phyloP scores from a whole-genome alignment of 1,284 basidiomycete genomes.

The Austroboletus rostrupii region DNA sequence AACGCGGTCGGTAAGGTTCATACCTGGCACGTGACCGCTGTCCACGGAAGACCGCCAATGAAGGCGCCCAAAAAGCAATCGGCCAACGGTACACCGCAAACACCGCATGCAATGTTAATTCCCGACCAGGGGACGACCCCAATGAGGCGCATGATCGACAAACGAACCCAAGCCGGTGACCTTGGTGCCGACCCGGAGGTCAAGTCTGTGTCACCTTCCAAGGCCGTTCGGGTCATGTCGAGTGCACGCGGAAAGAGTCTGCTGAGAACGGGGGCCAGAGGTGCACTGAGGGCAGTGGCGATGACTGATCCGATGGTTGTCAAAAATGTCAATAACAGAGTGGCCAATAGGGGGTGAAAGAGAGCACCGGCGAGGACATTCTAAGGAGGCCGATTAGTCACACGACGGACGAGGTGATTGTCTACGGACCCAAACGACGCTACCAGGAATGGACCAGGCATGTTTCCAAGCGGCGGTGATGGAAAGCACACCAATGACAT shows the following conservation, averaged over 20 bases:
- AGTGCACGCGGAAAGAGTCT: conserved; percentile 79
- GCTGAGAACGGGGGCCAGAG: conserved; percentile 79
- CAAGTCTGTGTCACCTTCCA: conserved; percentile 50
- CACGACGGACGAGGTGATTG: conserved; percentile 2
- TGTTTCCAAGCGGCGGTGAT: conserved; percentile 91
- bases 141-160: conserved; percentile 81
- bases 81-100: conserved; percentile 71
- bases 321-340: conserved; percentile 73
- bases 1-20: conserved; percentile 22
- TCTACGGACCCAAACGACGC: conserved; percentile 71
- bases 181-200: conserved; percentile 33
- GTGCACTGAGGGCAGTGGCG: conserved; percentile 74
- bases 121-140: conserved; percentile 93
- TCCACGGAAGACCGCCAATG: conserved; percentile 81
- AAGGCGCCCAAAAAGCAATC: conserved; percentile 80
- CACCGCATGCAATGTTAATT: conserved; percentile 90
- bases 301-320: conserved; percentile 83
- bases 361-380: conserved; percentile 88
- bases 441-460: conserved; percentile 90
- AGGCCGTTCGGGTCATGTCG: conserved; percentile 69
- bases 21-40: conserved; percentile 81
- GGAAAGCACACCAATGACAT: conserved; percentile 78
- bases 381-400: conserved; percentile 37
- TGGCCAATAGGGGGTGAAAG: conserved; percentile 76
- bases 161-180: conserved; percentile 76